Evolutionary conservation across 2,329 filamentous ascomycete species (phyloP).

Genomic region (Lizonia empirigonia): DNA sequence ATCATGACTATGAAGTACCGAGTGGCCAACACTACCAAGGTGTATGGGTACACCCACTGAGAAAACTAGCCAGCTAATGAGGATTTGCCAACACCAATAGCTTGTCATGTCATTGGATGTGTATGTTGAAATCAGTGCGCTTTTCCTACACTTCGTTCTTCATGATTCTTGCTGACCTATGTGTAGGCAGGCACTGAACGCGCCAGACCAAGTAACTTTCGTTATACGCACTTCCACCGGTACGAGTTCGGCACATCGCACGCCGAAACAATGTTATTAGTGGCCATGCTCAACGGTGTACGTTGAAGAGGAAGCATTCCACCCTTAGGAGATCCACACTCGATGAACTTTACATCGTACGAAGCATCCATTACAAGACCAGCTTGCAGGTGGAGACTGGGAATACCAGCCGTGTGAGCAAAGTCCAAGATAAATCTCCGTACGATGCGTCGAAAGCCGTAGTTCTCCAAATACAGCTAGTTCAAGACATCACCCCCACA

Average conservation of each 20-base stretch:
- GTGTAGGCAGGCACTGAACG: neutral
- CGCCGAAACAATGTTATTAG: neutral
- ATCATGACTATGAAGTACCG: neutral
- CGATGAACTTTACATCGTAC: neutral
- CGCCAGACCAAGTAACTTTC: neutral
- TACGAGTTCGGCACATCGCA: neutral
- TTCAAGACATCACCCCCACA: constrained; percentile 4
- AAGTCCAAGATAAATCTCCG: constrained; percentile 1
- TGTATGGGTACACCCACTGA: neutral
- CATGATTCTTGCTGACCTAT: neutral
- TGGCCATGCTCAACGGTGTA: neutral
- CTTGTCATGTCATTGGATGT: neutral
- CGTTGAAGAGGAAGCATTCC: constrained; percentile 12
- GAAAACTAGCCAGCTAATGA: neutral
- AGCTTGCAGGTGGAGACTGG: neutral
- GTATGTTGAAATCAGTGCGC: neutral
- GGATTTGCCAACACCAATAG: neutral
- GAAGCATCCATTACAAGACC: constrained; percentile 3
- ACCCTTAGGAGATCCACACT: neutral
- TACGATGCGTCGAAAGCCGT: neutral
- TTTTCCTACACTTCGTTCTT: neutral
- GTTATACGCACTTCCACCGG: neutral
- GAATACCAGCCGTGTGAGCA: neutral
- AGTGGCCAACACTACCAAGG: neutral
- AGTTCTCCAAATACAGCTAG: neutral